Base-by-base conservation (phyloP, 495 filamentous ascomycete genomes). In the Pseudomonodictys pantanalensis region DNA sequence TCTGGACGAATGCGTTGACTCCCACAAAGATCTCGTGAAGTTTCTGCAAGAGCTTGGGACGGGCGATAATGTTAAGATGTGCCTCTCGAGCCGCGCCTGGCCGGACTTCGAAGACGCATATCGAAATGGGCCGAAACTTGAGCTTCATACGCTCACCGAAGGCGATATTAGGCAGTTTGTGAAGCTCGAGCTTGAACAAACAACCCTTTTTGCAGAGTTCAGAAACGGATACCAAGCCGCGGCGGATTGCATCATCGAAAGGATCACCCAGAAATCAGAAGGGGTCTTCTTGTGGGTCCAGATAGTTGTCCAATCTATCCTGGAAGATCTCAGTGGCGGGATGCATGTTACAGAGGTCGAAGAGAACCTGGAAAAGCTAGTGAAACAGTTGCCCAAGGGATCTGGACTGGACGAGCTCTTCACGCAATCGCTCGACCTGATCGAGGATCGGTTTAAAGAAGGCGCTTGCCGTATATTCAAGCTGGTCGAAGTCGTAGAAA, bases 21-120 rank as follows among this genome's bases (percentile, higher is more conserved):
- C 43, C 26, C 38, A 55, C 20, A 28, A 55, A 29, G 39, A 55
- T 2, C 35, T 55, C 6, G 35, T 45, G 26, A n/a, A 15, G 2
- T 55, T 29, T 44, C 52, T 55, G 2, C 35, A 45, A n/a, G 15
- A 43, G 20, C 38, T 55, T 18, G 25, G 38, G n/a, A 52, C 10
- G 4, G 1, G 29, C 11, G 12, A 17, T 10, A 43, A 55, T 17
- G 52, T 55, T 39, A 55, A 55, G 25, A 44, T 55, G 5, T 43
- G 35, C 35, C 7, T 55, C 25, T 55, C 52, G 7, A 55, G 52
- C 22, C 52, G 52, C 11, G 38, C 52, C 18, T 55, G 52, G 52
- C 38, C 35, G 10, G 39, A 44, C 39, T 55, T 52, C 49, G 49
- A 52, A 22, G 49, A 52, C 29, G 29, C 49, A 10, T 52, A 17